Base-by-base conservation (phyloP, 73 alveolate genomes). In the Paramecium sexaurelia region DNA sequence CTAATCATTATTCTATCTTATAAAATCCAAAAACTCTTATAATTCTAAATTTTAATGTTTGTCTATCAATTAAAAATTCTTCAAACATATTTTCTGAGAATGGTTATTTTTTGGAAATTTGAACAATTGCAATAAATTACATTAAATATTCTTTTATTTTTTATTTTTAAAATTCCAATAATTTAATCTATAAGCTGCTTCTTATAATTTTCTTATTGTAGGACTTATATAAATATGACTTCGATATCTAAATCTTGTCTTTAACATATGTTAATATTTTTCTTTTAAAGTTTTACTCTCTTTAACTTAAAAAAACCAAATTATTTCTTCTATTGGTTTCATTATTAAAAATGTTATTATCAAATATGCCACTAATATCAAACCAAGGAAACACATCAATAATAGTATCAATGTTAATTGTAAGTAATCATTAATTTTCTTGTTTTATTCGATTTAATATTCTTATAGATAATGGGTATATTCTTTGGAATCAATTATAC, bases 251-350 rank as follows among this genome's bases (percentile, higher is more conserved):
- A 51, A 61, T 11, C 83, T 61, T 24, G 83, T 61, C 26, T 61
- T 61, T 24, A 61, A 32, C 83, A 61, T 10, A 19, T 61, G 45
- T 20, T 61, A 4, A 8, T 61, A 61, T 6, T 61, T 61, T 24
- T 61, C 41, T 11, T 26, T 61, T 45, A 61, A 10, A 61, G 83
- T 0, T 32, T 26, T 32, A 0, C 47, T 29, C 51, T 61, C 26
- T 29, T 26, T 32, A 0, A 26, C 10, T 32, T 61, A 61, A 61
- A 32, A 61, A 61, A 61, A 61, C 39, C 43, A 61, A 3, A 61
- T 61, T 61, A 61, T 61, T 7, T 61, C 83, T 29, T 61, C 43
- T 29, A 61, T 61, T 1, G 83, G 83, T 61, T 29, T 61, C 83
- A 61, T 61, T 51, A 51, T 51, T 17, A 61, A 61, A 13, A 61